phyloP scores from a whole-genome alignment of 495 filamentous ascomycete species.

The Bombardia bombarda region DNA sequence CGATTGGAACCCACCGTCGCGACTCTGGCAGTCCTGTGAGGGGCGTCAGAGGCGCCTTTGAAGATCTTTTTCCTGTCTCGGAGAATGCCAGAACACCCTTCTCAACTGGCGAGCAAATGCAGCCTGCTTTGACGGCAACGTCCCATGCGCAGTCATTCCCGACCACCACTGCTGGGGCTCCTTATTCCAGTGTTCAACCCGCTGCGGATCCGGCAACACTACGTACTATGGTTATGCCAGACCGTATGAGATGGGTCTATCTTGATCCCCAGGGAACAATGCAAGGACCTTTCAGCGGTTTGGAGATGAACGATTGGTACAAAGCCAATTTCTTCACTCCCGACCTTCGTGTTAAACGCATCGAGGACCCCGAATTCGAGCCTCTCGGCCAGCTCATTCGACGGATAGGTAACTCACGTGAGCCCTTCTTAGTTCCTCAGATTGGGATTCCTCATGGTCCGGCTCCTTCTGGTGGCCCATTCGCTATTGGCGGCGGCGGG shows the following conservation, averaged over 20 bases:
- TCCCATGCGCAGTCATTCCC: slow-evolving; percentile 25
- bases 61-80: slow-evolving; percentile 40
- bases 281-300: slow-evolving; percentile 89
- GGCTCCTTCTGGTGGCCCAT: slow-evolving; percentile 40
- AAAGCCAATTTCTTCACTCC: slow-evolving; percentile 96
- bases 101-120: slow-evolving; percentile 23
- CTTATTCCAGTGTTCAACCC: slow-evolving; percentile 27
- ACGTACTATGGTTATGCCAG: slow-evolving; percentile 98
- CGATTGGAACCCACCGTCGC: slow-evolving; percentile 37
- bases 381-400: slow-evolving; percentile 92
- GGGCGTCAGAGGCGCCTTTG: slow-evolving; percentile 47
- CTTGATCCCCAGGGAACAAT: slow-evolving; percentile 85
- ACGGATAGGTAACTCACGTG: slow-evolving; percentile 92
- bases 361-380: slow-evolving; percentile 90
- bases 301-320: slow-evolving; percentile 99
- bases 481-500: slow-evolving; percentile 36
- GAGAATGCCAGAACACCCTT: slow-evolving; percentile 27
- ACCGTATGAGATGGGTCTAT: slow-evolving; percentile 98
- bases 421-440: slow-evolving; percentile 95
- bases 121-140: slow-evolving; percentile 23
- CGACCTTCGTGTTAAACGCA: slow-evolving; percentile 86
- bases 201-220: slow-evolving; percentile 51
- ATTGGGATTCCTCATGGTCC: slow-evolving; percentile 87
- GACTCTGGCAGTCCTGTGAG: slow-evolving; percentile 60
- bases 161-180: slow-evolving; percentile 23